Evolutionary conservation across 1,139 yeast species (phyloP).

Genomic region (Hansenula sp.): DNA sequence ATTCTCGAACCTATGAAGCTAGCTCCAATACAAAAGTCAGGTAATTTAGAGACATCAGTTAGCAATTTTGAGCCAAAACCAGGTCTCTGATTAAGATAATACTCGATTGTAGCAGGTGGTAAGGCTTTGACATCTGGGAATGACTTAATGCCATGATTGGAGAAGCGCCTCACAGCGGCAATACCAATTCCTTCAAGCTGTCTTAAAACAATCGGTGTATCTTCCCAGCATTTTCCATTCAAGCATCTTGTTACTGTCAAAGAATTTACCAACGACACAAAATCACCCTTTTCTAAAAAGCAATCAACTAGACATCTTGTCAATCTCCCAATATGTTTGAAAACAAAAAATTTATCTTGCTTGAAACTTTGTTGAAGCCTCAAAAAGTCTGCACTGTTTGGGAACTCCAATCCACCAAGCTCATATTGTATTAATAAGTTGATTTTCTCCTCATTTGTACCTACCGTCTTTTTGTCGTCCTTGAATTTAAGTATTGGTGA

Average conservation of each 20-base stretch:
- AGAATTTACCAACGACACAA: constrained; percentile 33
- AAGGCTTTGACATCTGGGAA: constrained; percentile 29
- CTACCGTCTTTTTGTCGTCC: constrained; percentile 23
- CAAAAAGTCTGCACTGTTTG: constrained; percentile 34
- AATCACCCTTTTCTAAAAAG: constrained; percentile 36
- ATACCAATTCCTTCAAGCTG: constrained; percentile 44
- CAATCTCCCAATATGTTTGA: constrained; percentile 38
- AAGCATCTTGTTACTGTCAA: constrained; percentile 35
- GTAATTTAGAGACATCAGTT: constrained; percentile 27
- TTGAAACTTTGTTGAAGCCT: constrained; percentile 34
- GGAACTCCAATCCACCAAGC: constrained; percentile 43
- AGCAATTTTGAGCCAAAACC: constrained; percentile 35
- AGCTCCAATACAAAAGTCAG: constrained; percentile 23
- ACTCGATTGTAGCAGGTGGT: constrained; percentile 33
- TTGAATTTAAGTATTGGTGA: constrained; percentile 32
- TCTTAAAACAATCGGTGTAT: constrained; percentile 35
- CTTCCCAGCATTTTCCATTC: constrained; percentile 46
- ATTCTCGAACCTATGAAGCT: constrained; percentile 11
- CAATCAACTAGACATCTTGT: constrained; percentile 40
- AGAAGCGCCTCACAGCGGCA: constrained; percentile 34
- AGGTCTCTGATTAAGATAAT: constrained; percentile 33
- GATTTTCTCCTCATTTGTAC: constrained; percentile 29
- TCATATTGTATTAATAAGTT: constrained; percentile 41
- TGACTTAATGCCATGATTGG: constrained; percentile 28
- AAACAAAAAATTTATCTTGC: constrained; percentile 37